Evolutionary conservation across 2,329 filamentous ascomycete species (phyloP).

Genomic region (Tetracladium maxilliforme): DNA sequence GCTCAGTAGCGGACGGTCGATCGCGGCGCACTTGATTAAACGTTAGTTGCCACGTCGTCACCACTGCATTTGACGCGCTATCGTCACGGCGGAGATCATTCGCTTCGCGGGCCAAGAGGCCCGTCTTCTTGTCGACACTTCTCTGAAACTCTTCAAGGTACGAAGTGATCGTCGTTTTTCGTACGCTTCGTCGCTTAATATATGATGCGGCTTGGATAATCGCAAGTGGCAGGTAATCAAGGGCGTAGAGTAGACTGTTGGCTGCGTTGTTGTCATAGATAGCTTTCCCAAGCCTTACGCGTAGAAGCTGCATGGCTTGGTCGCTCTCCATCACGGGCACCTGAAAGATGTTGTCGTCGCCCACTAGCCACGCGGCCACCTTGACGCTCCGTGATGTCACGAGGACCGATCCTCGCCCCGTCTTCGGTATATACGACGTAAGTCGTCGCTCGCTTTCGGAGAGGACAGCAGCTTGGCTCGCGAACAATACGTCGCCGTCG

Average conservation of each 20-base stretch:
- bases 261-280: constrained; percentile 5
- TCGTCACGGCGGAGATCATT: constrained; percentile 14
- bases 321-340: constrained; percentile 8
- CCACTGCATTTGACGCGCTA: constrained; percentile 15
- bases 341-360: constrained; percentile 9
- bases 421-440: constrained; percentile 14
- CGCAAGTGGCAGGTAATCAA: constrained; percentile 17
- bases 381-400: constrained; percentile 12
- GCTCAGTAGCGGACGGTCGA: constrained; percentile 16
- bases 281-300: constrained; percentile 4
- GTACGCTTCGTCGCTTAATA: constrained; percentile 15
- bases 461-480: neutral
- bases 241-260: constrained; percentile 14
- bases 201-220: constrained; percentile 19
- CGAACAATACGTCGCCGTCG: constrained; percentile 15
- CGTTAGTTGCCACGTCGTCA: constrained; percentile 20
- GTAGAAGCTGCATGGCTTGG: constrained; percentile 11
- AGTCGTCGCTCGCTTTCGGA: constrained; percentile 5
- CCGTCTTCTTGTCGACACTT: constrained; percentile 8
- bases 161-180: neutral
- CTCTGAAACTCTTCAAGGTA: constrained; percentile 4
- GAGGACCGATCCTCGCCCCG: constrained; percentile 13
- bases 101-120: constrained; percentile 16
- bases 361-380: constrained; percentile 3
- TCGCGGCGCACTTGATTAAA: constrained; percentile 16